Evolutionary conservation across 768 basidiomycete genomes (phyloP).

Genomic region (Mycena vulgaris): DNA sequence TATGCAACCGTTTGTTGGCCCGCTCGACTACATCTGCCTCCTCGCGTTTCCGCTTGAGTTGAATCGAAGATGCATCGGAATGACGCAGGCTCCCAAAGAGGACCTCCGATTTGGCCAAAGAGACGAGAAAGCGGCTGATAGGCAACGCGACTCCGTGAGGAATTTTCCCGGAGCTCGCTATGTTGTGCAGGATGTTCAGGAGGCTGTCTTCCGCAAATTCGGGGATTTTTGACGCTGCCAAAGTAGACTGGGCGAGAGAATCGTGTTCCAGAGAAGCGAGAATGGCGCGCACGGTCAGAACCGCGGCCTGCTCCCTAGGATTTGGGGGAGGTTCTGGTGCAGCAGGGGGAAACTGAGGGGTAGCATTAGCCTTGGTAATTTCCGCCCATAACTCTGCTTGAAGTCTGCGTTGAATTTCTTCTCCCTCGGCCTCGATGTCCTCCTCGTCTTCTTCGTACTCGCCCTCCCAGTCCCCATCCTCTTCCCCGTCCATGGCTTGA

Average conservation of each 20-base stretch:
- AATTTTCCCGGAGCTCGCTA: slow-evolving; percentile 63
- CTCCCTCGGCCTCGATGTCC: slow-evolving; percentile 77
- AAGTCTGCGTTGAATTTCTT: slow-evolving; percentile 80
- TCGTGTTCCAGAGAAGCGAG: slow-evolving; percentile 72
- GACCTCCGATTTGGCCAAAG: slow-evolving; percentile 74
- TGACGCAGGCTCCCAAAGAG: slow-evolving; percentile 78
- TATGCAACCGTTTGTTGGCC: slow-evolving; percentile 47
- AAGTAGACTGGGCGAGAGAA: slow-evolving; percentile 66
- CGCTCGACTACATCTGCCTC: slow-evolving; percentile 60
- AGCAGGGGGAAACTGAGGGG: slow-evolving; percentile 16
- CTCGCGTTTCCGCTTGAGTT: slow-evolving; percentile 84
- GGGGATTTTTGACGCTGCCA: slow-evolving; percentile 68
- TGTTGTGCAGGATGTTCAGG: slow-evolving; percentile 67
- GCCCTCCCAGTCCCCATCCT: slow-evolving; percentile 48
- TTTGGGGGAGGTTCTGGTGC: slow-evolving; percentile 44
- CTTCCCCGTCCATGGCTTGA: slow-evolving; percentile 28
- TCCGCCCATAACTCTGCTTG: slow-evolving; percentile 87
- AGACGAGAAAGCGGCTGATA: slow-evolving; percentile 74
- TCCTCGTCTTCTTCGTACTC: slow-evolving; percentile 49
- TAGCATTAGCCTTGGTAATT: slow-evolving; percentile 65
- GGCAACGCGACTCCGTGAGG: slow-evolving; percentile 68
- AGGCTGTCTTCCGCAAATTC: slow-evolving; percentile 65
- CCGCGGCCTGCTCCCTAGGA: slow-evolving; percentile 67
- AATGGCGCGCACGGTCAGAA: slow-evolving; percentile 77
- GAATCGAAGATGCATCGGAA: slow-evolving; percentile 73